Percentiles rank a stretch among this genome's conserved stretches.
These are phyloP conservation scores for Sporisorium iseilematis-ciliati DNA, from an alignment of 1,284 basidiomycete species.

Conservation along the genomic window DNA sequence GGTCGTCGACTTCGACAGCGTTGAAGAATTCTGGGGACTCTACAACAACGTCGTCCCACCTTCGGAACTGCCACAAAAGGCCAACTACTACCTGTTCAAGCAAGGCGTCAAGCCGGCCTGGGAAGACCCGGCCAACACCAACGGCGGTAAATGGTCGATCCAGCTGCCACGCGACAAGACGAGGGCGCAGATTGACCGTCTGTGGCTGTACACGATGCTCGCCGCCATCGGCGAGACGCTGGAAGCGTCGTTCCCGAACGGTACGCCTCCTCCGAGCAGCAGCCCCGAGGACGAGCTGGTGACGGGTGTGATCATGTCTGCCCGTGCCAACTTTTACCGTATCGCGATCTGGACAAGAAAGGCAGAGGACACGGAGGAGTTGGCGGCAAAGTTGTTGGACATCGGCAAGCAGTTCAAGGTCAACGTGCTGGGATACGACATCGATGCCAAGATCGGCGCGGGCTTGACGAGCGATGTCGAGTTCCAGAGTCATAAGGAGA, in stretches of 20 bases:
- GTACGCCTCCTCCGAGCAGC: constrained; percentile 41
- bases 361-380: constrained; percentile 74
- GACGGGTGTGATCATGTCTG: constrained; percentile 87
- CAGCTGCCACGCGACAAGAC: constrained; percentile 97
- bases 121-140: constrained; percentile 94
- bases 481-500: constrained; percentile 68
- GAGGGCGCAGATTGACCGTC: constrained; percentile 83
- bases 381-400: constrained; percentile 76
- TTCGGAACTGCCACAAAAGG: constrained; percentile 91
- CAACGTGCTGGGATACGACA: constrained; percentile 83
- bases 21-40: constrained; percentile 72
- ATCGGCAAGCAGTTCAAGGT: constrained; percentile 90
- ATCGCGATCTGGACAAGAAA: constrained; percentile 94
- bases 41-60: constrained; percentile 99
- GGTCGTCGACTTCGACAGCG: constrained; percentile 65
- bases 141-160: constrained; percentile 98
- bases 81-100: constrained; percentile 99
- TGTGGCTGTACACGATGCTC: constrained; percentile 90
- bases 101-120: constrained; percentile 84
- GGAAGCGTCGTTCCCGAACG: constrained; percentile 59
- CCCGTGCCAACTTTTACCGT: constrained; percentile 94
- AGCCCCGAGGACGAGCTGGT: constrained; percentile 59
- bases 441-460: constrained; percentile 79
- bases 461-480: constrained; percentile 73
- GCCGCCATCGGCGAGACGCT: constrained; percentile 68